Percentiles rank a stretch among this genome's conserved stretches.
phyloP scores from a whole-genome alignment of 306 rosid species.

The Medicago ruthenica region DNA sequence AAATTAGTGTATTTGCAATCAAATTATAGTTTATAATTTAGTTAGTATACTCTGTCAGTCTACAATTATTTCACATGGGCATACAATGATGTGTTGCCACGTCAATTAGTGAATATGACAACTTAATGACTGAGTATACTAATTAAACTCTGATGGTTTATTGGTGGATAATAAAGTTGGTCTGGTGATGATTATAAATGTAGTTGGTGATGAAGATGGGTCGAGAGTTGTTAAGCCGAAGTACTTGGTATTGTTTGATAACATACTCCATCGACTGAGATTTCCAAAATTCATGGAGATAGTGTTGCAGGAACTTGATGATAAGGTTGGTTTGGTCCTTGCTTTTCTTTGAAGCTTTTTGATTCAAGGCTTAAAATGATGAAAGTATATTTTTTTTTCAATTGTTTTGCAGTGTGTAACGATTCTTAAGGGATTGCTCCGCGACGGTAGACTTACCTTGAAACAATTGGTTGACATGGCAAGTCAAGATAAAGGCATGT shows the following conservation, averaged over 20 bases:
- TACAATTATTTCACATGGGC: too few species aligned
- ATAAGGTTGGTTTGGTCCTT: slow-evolving; percentile 56
- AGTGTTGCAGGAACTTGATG: slow-evolving; percentile 58
- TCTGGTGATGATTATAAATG: slow-evolving; percentile 25
- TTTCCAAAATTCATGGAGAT: slow-evolving; percentile 79
- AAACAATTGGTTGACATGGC: slow-evolving; percentile 78
- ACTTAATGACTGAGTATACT: too few species aligned
- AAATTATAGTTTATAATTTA: too few species aligned
- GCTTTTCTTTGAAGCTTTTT: slow-evolving; percentile 31
- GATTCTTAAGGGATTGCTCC: slow-evolving; percentile 81
- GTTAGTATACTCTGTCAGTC: too few species aligned
- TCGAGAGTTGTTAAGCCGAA: slow-evolving; percentile 47
- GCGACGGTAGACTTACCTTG: slow-evolving; percentile 79
- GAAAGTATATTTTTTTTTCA: slow-evolving; percentile 18
- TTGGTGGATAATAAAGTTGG: slow-evolving; percentile 13
- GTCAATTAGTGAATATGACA: too few species aligned
- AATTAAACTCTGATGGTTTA: too few species aligned
- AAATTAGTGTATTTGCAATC: not conserved
- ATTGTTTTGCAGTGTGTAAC: slow-evolving; percentile 62
- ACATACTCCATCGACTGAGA: slow-evolving; percentile 78
- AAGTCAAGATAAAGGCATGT: slow-evolving; percentile 63
- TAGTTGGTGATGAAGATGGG: slow-evolving; percentile 51
- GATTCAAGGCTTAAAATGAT: slow-evolving; percentile 26
- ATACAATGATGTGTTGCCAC: too few species aligned
- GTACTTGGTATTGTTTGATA: slow-evolving; percentile 71